Conservation (phyloP, 2,329 filamentous ascomycete genomes). For the Fusarium solani-melongenae region DNA sequence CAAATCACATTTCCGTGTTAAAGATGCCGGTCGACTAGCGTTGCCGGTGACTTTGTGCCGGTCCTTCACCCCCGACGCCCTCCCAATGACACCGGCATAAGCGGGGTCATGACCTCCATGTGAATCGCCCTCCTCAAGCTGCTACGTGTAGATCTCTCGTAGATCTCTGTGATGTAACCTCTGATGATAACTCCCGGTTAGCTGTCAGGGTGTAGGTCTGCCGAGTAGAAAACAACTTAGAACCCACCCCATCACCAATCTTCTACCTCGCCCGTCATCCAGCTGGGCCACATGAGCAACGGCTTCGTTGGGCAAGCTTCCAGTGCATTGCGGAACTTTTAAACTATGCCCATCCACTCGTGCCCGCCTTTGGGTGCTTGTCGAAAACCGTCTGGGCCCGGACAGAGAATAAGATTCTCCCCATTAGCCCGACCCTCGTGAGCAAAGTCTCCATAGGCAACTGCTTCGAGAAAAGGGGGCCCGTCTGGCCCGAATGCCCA, state of each 20-base stretch:
- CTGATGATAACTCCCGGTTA: background rate
- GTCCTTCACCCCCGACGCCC: background rate
- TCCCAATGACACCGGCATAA: background rate
- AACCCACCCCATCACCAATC: too few relatives aligned
- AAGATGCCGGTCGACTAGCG: background rate
- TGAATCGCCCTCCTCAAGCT: accelerated
- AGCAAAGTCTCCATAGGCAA: background rate
- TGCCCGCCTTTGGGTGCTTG: accelerated
- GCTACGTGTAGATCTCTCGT: background rate
- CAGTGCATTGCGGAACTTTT: background rate
- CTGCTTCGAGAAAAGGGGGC: background rate
- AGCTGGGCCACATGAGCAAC: too few relatives aligned
- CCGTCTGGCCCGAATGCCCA: background rate
- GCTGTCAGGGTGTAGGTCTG: background rate
- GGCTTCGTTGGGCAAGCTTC: background rate
- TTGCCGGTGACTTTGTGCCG: background rate
- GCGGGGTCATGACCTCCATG: background rate
- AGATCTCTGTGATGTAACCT: background rate
- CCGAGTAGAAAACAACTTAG: background rate
- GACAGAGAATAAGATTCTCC: background rate
- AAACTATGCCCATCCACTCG: background rate
- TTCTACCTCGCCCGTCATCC: too few relatives aligned
- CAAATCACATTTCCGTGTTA: background rate
- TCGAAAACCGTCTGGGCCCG: background rate
- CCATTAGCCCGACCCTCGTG: accelerated